Evolutionary conservation across 371 early-diverging fungal species (phyloP).

Genomic region (Enteropsectra breve): DNA sequence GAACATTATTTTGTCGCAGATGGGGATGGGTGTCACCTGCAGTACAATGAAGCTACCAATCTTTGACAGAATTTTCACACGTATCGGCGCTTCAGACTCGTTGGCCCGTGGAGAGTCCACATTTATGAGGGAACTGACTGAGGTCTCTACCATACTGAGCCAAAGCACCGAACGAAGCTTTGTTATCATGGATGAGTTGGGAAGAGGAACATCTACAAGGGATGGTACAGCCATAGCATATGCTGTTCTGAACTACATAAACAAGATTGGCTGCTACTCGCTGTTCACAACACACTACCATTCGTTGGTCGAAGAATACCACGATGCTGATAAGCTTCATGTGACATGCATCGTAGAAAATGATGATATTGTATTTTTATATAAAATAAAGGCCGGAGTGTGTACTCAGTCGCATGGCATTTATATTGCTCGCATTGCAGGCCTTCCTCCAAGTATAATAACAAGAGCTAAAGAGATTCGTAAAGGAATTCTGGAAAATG

Average conservation of each 20-base stretch:
- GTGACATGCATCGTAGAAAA: constrained; percentile 42
- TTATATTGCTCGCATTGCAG: constrained; percentile 87
- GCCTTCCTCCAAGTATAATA: constrained; percentile 65
- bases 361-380: constrained; percentile 80
- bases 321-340: constrained; percentile 38
- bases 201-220: constrained; percentile 90
- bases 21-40: constrained; percentile 90
- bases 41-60: constrained; percentile 58
- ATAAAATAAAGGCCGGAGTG: constrained; percentile 73
- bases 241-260: constrained; percentile 73
- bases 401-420: constrained; percentile 74
- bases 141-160: constrained; percentile 79
- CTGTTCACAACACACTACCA: constrained; percentile 95
- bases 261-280: constrained; percentile 59
- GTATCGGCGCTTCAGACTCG: constrained; percentile 75
- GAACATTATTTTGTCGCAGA: constrained; percentile 88
- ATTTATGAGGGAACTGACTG: constrained; percentile 92
- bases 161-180: constrained; percentile 81
- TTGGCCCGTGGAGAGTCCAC: constrained; percentile 79
- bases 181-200: constrained; percentile 96
- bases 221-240: constrained; percentile 94
- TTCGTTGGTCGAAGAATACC: constrained; percentile 71
- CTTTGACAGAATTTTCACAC: constrained; percentile 73
- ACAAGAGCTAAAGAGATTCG: constrained; percentile 45
- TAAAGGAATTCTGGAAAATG: constrained; percentile 12